These are phyloP conservation scores for Torulaspora gathmanii DNA, from an alignment of 805 yeast species.

Conservation along the genomic window DNA sequence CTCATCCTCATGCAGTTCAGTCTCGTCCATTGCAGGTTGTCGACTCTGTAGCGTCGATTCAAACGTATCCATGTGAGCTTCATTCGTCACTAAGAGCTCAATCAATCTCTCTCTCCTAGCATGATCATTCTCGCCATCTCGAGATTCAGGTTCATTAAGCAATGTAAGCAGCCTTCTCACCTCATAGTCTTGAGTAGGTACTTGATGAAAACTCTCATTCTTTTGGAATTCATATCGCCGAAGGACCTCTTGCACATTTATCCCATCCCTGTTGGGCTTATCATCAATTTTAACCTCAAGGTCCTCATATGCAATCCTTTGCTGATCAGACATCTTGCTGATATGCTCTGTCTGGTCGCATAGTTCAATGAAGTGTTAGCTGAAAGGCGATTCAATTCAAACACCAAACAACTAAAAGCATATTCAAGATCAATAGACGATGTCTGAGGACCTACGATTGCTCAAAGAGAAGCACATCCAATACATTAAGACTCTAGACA, in stretches of 20 bases:
- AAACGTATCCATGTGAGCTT: slow-evolving; percentile 21
- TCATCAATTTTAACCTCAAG: slow-evolving; percentile 16
- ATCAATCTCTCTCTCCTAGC: slow-evolving; percentile 59
- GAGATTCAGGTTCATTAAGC: slow-evolving; percentile 53
- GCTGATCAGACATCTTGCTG: slow-evolving; percentile 3
- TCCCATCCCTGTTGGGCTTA: slow-evolving; percentile 17
- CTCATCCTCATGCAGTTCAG: slow-evolving; percentile 39
- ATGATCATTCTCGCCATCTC: slow-evolving; percentile 54
- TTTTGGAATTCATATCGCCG: slow-evolving; percentile 29
- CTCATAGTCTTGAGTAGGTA: slow-evolving; percentile 65
- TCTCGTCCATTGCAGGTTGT: slow-evolving; percentile 14
- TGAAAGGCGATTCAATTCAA: not conserved
- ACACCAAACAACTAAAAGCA: not conserved
- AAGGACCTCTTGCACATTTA: slow-evolving; percentile 29
- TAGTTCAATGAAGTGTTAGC: not conserved
- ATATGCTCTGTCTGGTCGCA: not conserved
- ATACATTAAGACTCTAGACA: slow-evolving; percentile 53
- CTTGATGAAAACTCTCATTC: slow-evolving; percentile 27
- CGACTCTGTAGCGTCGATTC: slow-evolving; percentile 9
- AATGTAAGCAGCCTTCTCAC: slow-evolving; percentile 48
- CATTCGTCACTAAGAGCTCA: slow-evolving; percentile 39
- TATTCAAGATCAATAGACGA: not conserved
- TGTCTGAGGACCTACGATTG: not conserved
- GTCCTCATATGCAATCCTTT: slow-evolving; percentile 19
- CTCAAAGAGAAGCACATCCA: slow-evolving; percentile 50